phyloP scores from a whole-genome alignment of 225 moss, liverwort and hornwort species.

The Neckera pumila region DNA sequence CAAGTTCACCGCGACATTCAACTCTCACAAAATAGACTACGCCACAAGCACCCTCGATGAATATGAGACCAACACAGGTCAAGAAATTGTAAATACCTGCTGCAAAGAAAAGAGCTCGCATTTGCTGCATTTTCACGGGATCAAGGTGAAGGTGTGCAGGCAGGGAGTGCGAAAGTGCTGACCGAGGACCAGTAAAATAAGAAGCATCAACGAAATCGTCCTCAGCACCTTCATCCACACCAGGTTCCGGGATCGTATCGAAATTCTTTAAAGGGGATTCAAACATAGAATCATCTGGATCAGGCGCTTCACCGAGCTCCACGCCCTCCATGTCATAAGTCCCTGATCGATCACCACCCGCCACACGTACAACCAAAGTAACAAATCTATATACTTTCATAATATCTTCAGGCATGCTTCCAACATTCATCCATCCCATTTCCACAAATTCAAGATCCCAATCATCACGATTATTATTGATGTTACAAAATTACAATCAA shows the following conservation, averaged over 20 bases:
- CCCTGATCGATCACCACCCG: slow-evolving; percentile 1
- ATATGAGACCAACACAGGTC: not conserved
- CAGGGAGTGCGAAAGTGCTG: slow-evolving; percentile 73
- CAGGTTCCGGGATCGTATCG: slow-evolving; percentile 32
- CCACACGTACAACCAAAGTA: not conserved
- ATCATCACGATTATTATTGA: not conserved
- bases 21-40: not conserved
- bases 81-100: slow-evolving; percentile 18
- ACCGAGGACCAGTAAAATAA: slow-evolving; percentile 34
- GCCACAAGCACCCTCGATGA: not conserved
- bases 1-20: not conserved
- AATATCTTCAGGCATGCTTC: not conserved
- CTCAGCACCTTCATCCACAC: slow-evolving; percentile 36
- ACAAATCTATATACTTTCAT: not conserved
- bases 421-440: not conserved
- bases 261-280: slow-evolving; percentile 36
- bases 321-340: slow-evolving; percentile 81
- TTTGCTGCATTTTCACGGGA: slow-evolving; percentile 97
- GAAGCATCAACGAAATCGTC: slow-evolving; percentile 33
- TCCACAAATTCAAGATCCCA: not conserved
- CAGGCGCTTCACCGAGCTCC: slow-evolving; percentile 52
- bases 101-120: slow-evolving; percentile 83
- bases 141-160: slow-evolving; percentile 83
- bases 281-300: slow-evolving; percentile 33
- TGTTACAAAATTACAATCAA: not conserved